Conservation (phyloP, 108 stramenopile genomes). For the Skeletonema marinoi region DNA sequence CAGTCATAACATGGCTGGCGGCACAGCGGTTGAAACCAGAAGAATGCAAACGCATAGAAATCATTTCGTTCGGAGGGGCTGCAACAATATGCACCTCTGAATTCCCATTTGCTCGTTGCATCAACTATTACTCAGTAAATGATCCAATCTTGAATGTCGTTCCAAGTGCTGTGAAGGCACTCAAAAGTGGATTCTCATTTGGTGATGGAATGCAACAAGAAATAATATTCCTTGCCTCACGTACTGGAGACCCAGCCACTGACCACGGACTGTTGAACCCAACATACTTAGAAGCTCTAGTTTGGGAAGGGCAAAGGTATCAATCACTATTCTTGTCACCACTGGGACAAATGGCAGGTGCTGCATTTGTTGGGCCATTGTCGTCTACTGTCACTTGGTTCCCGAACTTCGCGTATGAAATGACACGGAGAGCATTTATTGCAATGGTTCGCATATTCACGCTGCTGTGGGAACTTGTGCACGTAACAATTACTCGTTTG, state of each 20-base stretch:
- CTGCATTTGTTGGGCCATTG: constrained; percentile 48
- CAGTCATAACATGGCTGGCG: constrained; percentile 81
- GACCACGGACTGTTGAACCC: constrained; percentile 82
- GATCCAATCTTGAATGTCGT: constrained; percentile 86
- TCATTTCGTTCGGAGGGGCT: constrained; percentile 58
- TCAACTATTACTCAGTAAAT: constrained; percentile 90
- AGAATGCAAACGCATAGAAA: constrained; percentile 83
- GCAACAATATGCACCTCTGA: constrained; percentile 63
- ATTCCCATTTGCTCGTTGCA: constrained; percentile 78
- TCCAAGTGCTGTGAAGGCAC: constrained; percentile 69
- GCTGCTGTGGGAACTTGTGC: constrained; percentile 30
- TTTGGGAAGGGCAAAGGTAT: constrained; percentile 84
- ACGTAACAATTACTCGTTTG: background rate
- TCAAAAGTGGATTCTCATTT: constrained; percentile 70
- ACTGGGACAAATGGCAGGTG: constrained; percentile 23
- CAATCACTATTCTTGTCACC: constrained; percentile 55
- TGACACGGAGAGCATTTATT: constrained; percentile 22
- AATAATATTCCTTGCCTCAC: constrained; percentile 43
- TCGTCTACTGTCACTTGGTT: constrained; percentile 36
- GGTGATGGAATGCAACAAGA: constrained; percentile 48
- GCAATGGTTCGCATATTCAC: constrained; percentile 17
- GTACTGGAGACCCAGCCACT: constrained; percentile 69
- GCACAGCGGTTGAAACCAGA: constrained; percentile 58
- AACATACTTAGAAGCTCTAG: constrained; percentile 78
- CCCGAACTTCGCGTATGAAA: constrained; percentile 48